Conservation (phyloP, 208 protist genomes). For the Leishmania major region DNA sequence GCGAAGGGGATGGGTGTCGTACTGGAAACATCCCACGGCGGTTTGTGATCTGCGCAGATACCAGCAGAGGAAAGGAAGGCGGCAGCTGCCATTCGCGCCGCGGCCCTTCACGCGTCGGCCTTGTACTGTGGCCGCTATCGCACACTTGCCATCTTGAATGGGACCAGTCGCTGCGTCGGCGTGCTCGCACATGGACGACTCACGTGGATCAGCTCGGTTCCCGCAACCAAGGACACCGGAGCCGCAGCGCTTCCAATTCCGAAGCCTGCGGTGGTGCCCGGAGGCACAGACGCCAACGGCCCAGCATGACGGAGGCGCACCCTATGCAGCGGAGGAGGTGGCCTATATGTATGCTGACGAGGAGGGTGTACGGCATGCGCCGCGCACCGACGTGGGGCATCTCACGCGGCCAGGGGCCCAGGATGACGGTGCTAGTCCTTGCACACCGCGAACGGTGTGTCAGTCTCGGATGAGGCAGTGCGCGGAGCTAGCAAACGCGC, state of each 20-base stretch:
- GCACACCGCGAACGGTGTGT: constrained; percentile 14
- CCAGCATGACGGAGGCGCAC: not conserved
- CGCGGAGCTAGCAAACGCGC: not conserved
- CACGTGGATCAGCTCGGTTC: not conserved
- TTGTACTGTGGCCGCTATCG: not conserved
- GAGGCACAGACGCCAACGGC: not conserved
- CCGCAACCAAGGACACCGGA: constrained; percentile 20
- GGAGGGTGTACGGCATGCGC: not conserved
- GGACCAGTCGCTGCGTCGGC: not conserved
- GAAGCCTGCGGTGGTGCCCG: not conserved
- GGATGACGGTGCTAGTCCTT: not conserved
- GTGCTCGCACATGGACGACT: not conserved
- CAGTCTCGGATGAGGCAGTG: not conserved
- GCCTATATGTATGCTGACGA: constrained; percentile 2
- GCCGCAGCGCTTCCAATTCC: constrained; percentile 21
- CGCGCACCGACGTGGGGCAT: not conserved
- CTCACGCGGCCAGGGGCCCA: not conserved
- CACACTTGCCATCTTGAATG: not conserved
- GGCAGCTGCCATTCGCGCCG: not conserved
- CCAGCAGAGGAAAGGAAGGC: not conserved
- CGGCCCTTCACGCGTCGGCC: not conserved
- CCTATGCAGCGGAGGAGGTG: not conserved
- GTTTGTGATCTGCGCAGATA: not conserved
- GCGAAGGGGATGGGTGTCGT: not conserved
- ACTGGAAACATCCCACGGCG: no score